Evolutionary conservation across 306 rosid species (phyloP).

Genomic region (Vigna reflexopilosa): DNA sequence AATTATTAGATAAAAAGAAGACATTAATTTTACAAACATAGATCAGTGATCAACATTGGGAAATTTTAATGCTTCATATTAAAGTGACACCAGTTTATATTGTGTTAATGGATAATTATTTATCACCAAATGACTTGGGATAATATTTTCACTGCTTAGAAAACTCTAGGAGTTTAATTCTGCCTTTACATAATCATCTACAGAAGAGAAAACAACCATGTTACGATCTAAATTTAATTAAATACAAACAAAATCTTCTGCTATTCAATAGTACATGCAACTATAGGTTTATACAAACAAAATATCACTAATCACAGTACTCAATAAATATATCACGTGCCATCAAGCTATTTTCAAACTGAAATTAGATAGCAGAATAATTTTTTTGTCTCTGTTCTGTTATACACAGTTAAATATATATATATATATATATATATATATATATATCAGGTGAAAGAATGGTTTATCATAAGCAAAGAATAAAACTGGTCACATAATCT

Average conservation of each 20-base stretch:
- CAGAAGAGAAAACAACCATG: conserved; percentile 14
- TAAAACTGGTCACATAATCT: not conserved
- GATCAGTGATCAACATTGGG: conserved; percentile 14
- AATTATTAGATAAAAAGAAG: conserved; percentile 40
- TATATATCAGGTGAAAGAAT: not conserved
- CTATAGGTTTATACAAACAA: not conserved
- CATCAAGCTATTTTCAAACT: no score
- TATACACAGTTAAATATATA: no score
- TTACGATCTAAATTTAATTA: not conserved
- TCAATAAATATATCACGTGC: not conserved
- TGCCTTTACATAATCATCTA: not conserved
- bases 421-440: no score
- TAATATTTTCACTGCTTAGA: not conserved
- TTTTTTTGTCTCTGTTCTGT: no score
- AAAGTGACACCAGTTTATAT: not conserved
- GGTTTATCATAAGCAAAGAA: no score
- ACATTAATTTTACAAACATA: conserved; percentile 27
- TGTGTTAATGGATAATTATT: not conserved
- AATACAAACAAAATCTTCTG: not conserved
- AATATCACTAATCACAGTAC: not conserved
- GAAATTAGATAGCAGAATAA: no score
- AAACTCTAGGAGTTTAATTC: not conserved
- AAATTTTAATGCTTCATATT: conserved; percentile 19
- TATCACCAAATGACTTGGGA: conserved; percentile 5
- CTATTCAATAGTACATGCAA: not conserved